Evolutionary conservation across 2,329 filamentous ascomycete species (phyloP).

Genomic region (Venturiaceae sp.): DNA sequence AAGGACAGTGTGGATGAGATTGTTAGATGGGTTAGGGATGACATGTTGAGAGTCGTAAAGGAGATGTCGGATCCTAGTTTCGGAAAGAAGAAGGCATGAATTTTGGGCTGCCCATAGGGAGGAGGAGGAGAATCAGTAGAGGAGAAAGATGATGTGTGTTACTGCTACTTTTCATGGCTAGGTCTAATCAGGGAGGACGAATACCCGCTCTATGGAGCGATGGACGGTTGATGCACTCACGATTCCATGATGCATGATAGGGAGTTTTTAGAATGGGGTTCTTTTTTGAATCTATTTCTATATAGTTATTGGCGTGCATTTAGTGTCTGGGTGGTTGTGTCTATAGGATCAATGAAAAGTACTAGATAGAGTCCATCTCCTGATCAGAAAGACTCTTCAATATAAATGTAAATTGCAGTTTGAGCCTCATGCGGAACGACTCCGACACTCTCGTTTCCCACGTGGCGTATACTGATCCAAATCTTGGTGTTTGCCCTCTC

Average conservation of each 20-base stretch:
- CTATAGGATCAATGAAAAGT: too few species aligned
- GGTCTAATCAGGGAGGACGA: too few species aligned
- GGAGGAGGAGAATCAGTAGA: not conserved
- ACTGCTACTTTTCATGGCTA: too few species aligned
- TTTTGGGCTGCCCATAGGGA: not conserved
- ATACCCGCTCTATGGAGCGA: not conserved
- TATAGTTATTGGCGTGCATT: not conserved
- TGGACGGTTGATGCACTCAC: not conserved
- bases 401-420: too few species aligned
- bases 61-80: conserved; percentile 20
- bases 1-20: conserved; percentile 69
- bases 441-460: too few species aligned
- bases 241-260: not conserved
- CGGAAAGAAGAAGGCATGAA: not conserved
- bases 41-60: conserved; percentile 58
- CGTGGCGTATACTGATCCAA: too few species aligned
- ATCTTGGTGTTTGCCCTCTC: too few species aligned
- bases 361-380: too few species aligned
- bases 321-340: not conserved
- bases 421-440: too few species aligned
- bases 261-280: not conserved
- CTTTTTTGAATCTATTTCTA: not conserved
- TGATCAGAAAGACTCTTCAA: too few species aligned
- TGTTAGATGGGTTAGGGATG: conserved; percentile 55
- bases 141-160: not conserved